These are phyloP conservation scores for Plantago major DNA, from an alignment of 257 asterid species.

Conservation along the genomic window DNA sequence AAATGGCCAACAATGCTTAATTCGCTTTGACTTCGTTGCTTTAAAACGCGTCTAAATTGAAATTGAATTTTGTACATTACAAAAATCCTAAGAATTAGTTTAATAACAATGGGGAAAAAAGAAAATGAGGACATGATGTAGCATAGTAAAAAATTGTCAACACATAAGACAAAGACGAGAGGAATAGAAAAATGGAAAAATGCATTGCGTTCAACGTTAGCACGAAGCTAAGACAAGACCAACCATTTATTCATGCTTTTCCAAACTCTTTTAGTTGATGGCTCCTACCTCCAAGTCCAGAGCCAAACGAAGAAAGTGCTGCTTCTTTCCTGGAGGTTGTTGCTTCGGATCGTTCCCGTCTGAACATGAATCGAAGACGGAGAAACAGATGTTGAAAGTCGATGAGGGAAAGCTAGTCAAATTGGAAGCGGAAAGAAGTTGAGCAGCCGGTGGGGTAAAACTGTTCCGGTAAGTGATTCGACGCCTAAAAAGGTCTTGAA, in stretches of 20 bases:
- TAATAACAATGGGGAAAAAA: neutral
- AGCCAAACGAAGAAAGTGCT: neutral
- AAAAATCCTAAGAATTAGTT: too few species aligned
- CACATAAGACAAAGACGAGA: neutral
- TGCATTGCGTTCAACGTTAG: slow-evolving; percentile 2
- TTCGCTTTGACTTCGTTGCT: too few species aligned
- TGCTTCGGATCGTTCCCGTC: slow-evolving; percentile 17
- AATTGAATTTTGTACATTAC: too few species aligned
- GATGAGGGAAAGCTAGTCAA: slow-evolving; percentile 13
- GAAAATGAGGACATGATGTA: neutral
- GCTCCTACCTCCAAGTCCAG: slow-evolving; percentile 10
- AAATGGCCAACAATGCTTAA: too few species aligned
- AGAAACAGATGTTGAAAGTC: neutral
- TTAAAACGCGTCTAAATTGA: too few species aligned
- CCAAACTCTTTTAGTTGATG: slow-evolving; percentile 11
- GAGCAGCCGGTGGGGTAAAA: neutral
- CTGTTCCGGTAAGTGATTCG: slow-evolving; percentile 12
- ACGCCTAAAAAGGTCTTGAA: neutral
- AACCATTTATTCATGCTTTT: neutral
- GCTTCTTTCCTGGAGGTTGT: slow-evolving; percentile 6
- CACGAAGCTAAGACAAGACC: neutral
- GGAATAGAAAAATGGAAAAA: neutral
- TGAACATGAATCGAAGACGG: neutral
- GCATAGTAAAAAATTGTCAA: neutral
- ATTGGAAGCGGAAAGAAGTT: neutral